Base-by-base conservation (phyloP, 805 yeast species). In the Hanseniaspora valbyensis region DNA sequence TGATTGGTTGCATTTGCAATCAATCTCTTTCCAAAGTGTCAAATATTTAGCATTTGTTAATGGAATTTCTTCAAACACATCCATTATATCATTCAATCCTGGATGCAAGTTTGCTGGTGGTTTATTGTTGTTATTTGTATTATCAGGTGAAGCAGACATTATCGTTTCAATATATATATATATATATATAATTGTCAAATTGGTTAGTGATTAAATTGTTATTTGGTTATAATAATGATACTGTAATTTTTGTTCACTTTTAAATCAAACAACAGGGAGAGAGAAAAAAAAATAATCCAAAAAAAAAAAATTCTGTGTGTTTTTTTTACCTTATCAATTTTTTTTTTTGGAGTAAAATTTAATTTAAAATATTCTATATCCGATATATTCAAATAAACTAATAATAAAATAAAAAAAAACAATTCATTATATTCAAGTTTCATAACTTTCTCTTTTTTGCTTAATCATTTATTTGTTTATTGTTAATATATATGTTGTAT, bases 51-150 rank as follows among this genome's bases (percentile, higher is more conserved):
- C 77, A 37, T 86, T 71, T 57, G 87, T 96, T 51, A 73, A 61
- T 0, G 98, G 98, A 55, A 88, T 72, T 22, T 95, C 95, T 61
- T 88, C 95, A 45, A 90, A 75, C 0, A 88, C 89, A 67, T 92
- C 98, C 41, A 85, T 73, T 50, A 92, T 76, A 63, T 92, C 98
- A 66, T 89, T 90, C 49, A 92, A 70, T 1, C 96, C 97, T 0
- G 96, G 95, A 56, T 74, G 80, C 46, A 75, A 60, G 58, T 77
- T 78, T 2, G 69, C 69, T n/a, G 68, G 68, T 40, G 54, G 61
- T 59, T 53, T 61, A 60, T 38, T 56, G 52, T 16, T 24, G 25
- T n/a, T 22, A 25, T 38, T 25, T 18, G 16, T 56, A 49, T 58
- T 59, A 52, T 29, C 34, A 13, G 14, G 19, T 12, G 18, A 18